Conservation (phyloP, 495 filamentous ascomycete species). For the Lineolata rhizophorae region DNA sequence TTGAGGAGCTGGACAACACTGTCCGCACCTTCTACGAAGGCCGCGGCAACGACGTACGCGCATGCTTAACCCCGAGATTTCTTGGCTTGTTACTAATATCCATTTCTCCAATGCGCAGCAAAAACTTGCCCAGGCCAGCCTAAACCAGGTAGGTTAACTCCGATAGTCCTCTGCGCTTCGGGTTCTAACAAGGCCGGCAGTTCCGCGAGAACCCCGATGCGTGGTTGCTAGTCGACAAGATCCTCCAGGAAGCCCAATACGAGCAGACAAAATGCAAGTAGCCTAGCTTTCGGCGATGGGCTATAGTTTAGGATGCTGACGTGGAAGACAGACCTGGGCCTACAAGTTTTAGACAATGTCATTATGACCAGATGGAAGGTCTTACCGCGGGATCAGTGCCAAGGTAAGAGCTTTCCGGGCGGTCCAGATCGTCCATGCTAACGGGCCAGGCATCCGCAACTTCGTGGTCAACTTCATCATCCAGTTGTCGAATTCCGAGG, state of each 20-base stretch:
- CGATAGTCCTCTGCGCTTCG: background rate
- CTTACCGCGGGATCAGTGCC: constrained; percentile 79
- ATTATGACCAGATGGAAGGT: constrained; percentile 99
- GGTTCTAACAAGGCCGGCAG: constrained; percentile 25
- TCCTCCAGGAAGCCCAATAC: constrained; percentile 73
- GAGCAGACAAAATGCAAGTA: constrained; percentile 86
- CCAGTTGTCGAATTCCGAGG: constrained; percentile 69
- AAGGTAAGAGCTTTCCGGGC: constrained; percentile 30
- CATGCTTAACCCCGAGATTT: background rate
- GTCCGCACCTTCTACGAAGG: constrained; percentile 95
- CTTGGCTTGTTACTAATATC: no score
- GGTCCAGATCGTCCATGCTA: background rate
- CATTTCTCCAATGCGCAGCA: constrained; percentile 30
- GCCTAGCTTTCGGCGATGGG: constrained; percentile 4
- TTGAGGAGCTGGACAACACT: constrained; percentile 84
- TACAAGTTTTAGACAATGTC: constrained; percentile 93
- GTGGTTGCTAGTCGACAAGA: constrained; percentile 91
- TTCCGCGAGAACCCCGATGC: constrained; percentile 98
- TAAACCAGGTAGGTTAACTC: constrained; percentile 64
- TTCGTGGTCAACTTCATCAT: constrained; percentile 97
- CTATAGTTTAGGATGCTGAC: constrained; percentile 25
- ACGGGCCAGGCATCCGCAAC: constrained; percentile 65
- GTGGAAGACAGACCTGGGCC: constrained; percentile 76
- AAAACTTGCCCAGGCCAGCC: constrained; percentile 83
- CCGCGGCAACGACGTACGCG: constrained; percentile 65